phyloP scores from a whole-genome alignment of 1,139 yeast genomes.

The Yarrowia galli region DNA sequence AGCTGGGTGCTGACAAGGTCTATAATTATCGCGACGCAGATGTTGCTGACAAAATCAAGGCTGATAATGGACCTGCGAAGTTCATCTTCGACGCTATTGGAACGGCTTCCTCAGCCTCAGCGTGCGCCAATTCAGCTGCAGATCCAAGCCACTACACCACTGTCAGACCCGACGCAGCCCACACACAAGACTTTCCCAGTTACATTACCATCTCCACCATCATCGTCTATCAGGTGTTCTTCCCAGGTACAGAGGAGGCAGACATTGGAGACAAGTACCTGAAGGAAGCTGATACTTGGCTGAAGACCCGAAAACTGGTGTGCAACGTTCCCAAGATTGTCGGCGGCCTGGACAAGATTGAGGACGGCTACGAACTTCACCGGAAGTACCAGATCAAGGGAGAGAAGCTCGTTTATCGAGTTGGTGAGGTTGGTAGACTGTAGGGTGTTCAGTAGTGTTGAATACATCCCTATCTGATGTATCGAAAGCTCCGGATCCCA shows the following conservation, averaged over 20 bases:
- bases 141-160: conserved; percentile 14
- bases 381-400: conserved; percentile 20
- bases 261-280: neutral
- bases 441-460: neutral
- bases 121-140: neutral
- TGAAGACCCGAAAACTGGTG: neutral
- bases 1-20: conserved; percentile 13
- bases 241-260: conserved; percentile 4
- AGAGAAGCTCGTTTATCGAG: conserved; percentile 20
- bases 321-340: conserved; percentile 4
- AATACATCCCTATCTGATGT: too few relatives aligned
- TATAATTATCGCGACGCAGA: conserved; percentile 10
- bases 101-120: conserved; percentile 8
- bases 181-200: conserved; percentile 2
- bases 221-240: conserved; percentile 29
- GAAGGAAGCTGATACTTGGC: neutral
- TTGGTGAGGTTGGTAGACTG: conserved; percentile 7
- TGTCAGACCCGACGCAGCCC: conserved; percentile 27
- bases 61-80: neutral
- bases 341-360: conserved; percentile 17
- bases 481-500: too few relatives aligned
- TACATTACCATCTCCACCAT: conserved; percentile 8
- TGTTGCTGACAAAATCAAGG: conserved; percentile 2
- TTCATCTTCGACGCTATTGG: conserved; percentile 25
- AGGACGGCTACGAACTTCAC: conserved; percentile 5